Evolutionary conservation across 1,284 basidiomycete genomes (phyloP).

Genomic region (Tylopilus sp.): DNA sequence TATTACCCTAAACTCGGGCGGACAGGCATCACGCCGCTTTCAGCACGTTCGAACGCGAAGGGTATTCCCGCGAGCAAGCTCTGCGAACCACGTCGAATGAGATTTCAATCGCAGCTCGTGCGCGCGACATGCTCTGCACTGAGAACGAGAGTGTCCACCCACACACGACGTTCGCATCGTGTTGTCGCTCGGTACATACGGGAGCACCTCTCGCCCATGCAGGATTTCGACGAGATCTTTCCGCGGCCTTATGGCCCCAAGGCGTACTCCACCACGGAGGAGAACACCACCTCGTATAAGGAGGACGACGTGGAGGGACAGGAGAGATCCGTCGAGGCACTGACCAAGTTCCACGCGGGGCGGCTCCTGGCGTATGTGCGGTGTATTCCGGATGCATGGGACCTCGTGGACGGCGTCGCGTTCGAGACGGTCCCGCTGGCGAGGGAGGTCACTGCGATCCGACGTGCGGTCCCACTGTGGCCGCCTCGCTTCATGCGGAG

Average conservation of each 20-base stretch:
- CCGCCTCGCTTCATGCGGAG: constrained; percentile 5
- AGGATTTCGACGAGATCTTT: constrained; percentile 74
- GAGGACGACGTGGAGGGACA: constrained; percentile 26
- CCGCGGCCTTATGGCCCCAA: constrained; percentile 72
- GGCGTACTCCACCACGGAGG: constrained; percentile 31
- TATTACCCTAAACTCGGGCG: neutral
- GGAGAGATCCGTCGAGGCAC: constrained; percentile 45
- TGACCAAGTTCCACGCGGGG: constrained; percentile 66
- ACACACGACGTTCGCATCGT: constrained; percentile 44
- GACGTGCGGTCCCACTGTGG: constrained; percentile 42
- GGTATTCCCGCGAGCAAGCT: constrained; percentile 46
- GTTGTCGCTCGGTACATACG: constrained; percentile 73
- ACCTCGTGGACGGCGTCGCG: constrained; percentile 57
- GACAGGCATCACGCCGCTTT: constrained; percentile 63
- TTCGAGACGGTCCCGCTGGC: constrained; percentile 79
- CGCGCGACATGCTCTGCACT: constrained; percentile 38
- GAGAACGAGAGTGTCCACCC: constrained; percentile 14
- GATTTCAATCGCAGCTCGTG: constrained; percentile 50
- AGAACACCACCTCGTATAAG: constrained; percentile 46
- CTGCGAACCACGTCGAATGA: constrained; percentile 50
- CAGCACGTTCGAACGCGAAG: constrained; percentile 51
- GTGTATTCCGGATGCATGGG: constrained; percentile 48
- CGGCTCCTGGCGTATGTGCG: constrained; percentile 55
- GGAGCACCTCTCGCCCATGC: constrained; percentile 63
- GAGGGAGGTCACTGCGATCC: constrained; percentile 63